These are phyloP conservation scores for Hortiboletus flavorubellus DNA, from an alignment of 768 basidiomycete genomes.

Conservation along the genomic window DNA sequence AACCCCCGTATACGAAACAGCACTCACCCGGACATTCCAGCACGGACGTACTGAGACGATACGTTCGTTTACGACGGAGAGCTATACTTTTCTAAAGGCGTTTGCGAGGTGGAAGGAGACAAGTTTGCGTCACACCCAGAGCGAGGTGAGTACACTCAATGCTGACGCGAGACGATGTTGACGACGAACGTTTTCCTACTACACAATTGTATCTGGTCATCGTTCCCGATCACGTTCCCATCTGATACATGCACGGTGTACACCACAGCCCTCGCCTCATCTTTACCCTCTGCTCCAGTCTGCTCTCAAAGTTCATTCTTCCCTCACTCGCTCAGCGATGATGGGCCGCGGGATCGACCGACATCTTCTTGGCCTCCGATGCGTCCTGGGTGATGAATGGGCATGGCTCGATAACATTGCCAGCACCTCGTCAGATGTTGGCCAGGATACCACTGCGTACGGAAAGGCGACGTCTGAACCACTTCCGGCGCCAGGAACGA, in stretches of 20 bases:
- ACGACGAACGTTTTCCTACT: neutral
- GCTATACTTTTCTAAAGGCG: constrained; percentile 51
- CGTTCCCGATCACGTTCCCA: neutral
- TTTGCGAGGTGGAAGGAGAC: constrained; percentile 19
- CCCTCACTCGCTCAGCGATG: constrained; percentile 72
- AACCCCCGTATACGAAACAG: constrained; percentile 92
- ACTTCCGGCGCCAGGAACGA: neutral
- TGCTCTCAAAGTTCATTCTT: constrained; percentile 69
- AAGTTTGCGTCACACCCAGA: neutral
- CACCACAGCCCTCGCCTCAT: constrained; percentile 20
- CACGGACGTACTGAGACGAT: constrained; percentile 91
- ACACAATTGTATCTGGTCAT: constrained; percentile 1
- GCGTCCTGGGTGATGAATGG: constrained; percentile 47
- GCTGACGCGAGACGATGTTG: neutral
- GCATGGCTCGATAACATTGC: constrained; percentile 23
- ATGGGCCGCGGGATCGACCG: constrained; percentile 85
- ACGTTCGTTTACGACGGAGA: constrained; percentile 68
- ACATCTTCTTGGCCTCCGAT: constrained; percentile 81
- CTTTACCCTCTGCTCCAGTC: constrained; percentile 51
- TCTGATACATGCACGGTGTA: neutral
- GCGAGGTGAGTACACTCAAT: constrained; percentile 11
- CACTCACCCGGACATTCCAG: constrained; percentile 80
- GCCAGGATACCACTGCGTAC: neutral
- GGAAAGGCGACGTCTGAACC: neutral
- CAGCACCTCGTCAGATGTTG: neutral